phyloP scores from a whole-genome alignment of 495 filamentous ascomycete species.

The Trichocladium uniseriatum region DNA sequence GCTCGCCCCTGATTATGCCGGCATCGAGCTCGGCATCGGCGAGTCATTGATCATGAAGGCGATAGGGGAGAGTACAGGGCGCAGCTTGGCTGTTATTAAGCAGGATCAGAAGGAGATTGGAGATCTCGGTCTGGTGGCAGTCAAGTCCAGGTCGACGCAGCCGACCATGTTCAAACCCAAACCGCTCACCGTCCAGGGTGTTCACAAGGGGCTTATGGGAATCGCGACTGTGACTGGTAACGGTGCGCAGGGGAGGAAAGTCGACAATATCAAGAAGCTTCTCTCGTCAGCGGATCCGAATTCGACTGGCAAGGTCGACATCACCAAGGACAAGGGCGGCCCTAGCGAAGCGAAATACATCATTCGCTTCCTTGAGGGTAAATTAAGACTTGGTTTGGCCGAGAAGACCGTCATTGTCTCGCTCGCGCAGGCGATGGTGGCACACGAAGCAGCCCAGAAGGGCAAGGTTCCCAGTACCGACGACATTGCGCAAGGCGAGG shows the following conservation, averaged over 20 bases:
- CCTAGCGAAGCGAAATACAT: constrained; percentile 92
- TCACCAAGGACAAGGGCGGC: constrained; percentile 86
- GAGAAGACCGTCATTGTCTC: constrained; percentile 87
- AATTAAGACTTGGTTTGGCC: constrained; percentile 80
- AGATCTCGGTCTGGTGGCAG: constrained; percentile 86
- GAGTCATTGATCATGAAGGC: constrained; percentile 98
- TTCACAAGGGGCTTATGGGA: constrained; percentile 77
- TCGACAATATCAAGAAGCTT: constrained; percentile 90
- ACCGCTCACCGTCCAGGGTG: constrained; percentile 72
- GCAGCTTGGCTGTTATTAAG: constrained; percentile 79
- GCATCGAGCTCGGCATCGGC: constrained; percentile 92
- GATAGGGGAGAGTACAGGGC: constrained; percentile 87
- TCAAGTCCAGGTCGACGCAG: constrained; percentile 88
- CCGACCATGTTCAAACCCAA: constrained; percentile 97
- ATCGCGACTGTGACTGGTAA: constrained; percentile 83
- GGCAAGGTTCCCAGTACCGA: constrained; percentile 57
- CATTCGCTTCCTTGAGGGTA: constrained; percentile 87
- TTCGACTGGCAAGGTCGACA: constrained; percentile 65
- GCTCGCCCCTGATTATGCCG: constrained; percentile 89
- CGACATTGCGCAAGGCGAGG: constrained; percentile 72
- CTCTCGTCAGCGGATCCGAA: constrained; percentile 74
- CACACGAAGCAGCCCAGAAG: constrained; percentile 64
- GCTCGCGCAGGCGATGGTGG: constrained; percentile 76
- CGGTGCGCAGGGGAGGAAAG: constrained; percentile 81
- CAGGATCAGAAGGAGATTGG: constrained; percentile 92